Evolutionary conservation across 2,329 filamentous ascomycete species (phyloP), one percentile per base, ranked within the genome.

Genomic region (Clonostachys solani): DNA sequence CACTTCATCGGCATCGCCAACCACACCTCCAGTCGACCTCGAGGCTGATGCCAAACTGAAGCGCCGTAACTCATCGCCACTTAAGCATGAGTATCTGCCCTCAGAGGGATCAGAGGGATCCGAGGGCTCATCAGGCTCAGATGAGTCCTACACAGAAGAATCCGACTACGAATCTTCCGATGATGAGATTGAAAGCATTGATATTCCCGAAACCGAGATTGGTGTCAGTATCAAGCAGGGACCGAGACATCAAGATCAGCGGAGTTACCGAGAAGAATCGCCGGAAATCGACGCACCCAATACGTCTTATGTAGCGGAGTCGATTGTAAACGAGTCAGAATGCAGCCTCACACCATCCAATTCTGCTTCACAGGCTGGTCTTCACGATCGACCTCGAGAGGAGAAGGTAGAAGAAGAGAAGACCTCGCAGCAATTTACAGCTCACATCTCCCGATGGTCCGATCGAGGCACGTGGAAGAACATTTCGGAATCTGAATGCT

Each of bases 71-170:
- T 97, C 94, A 0, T 99, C 94, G 2, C 94, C 94, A 1, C 74
- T 99, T 44, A 99, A 99, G 70, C 92, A 97, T 61, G 92, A 99
- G 68, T 99, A 96, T 58, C 86, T 92, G 52, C 92, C 92, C 13
- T 97, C 94, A 1, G 81, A 84, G 44, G 66, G 74, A 43, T 83
- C 79, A 0, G 84, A 81, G 1, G 71, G 81, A 40, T 81, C 81
- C 7, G 82, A 77, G n/a, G 73, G 76, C 33, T 75, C 72, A 29
- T 72, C 76, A 35, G 62, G 72, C 13, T 77, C 76, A 12, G 68
- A 69, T n/a, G 75, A 80, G 37, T 65, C 75, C 16, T 78, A 77
- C 6, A 69, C 73, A 42, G 78, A 81, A 43, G 69, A 73, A 40
- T 79, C 77, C 13, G 69, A 62, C 17, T 65, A 65, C 3, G 67